Percentiles rank a stretch among this genome's conserved stretches.
phyloP scores from a whole-genome alignment of 2,329 filamentous ascomycete genomes.

The Curvularia sp. region DNA sequence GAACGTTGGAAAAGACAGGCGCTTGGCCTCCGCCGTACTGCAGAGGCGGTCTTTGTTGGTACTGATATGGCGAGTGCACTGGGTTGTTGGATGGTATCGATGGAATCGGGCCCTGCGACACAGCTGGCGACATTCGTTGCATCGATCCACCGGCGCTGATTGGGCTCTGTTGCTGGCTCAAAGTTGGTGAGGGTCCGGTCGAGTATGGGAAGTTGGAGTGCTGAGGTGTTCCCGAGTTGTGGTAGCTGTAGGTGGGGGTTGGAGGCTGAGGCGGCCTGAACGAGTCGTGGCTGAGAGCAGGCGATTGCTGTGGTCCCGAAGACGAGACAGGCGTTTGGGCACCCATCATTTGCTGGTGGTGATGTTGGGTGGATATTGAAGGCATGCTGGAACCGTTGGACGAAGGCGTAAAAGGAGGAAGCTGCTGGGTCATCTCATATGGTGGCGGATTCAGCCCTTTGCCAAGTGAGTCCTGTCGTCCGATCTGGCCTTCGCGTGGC shows the following conservation, averaged over 20 bases:
- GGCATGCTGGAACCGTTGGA: constrained; percentile 59
- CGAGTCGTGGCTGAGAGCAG: constrained; percentile 65
- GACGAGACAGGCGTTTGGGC: constrained; percentile 50
- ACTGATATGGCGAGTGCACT: constrained; percentile 56
- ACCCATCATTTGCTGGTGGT: constrained; percentile 56
- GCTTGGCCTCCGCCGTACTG: constrained; percentile 59
- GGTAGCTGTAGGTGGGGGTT: constrained; percentile 69
- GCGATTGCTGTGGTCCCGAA: constrained; percentile 55
- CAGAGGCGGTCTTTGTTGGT: constrained; percentile 54
- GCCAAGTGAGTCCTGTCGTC: constrained; percentile 64
- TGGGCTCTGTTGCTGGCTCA: constrained; percentile 55
- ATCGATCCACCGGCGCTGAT: constrained; percentile 55
- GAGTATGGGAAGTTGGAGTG: constrained; percentile 58
- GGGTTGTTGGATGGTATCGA: constrained; percentile 57
- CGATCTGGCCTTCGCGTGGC: constrained; percentile 60
- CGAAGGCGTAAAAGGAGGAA: constrained; percentile 67
- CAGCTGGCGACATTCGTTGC: constrained; percentile 61
- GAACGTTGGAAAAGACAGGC: constrained; percentile 78
- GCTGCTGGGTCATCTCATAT: constrained; percentile 67
- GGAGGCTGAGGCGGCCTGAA: constrained; percentile 66
- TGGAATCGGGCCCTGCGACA: constrained; percentile 53
- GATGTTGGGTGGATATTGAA: constrained; percentile 50
- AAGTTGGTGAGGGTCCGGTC: constrained; percentile 56
- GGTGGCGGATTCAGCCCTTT: constrained; percentile 71
- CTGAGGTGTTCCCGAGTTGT: constrained; percentile 60